phyloP scores from a whole-genome alignment of 164 flowering plant species.

The Berberis thunbergii region DNA sequence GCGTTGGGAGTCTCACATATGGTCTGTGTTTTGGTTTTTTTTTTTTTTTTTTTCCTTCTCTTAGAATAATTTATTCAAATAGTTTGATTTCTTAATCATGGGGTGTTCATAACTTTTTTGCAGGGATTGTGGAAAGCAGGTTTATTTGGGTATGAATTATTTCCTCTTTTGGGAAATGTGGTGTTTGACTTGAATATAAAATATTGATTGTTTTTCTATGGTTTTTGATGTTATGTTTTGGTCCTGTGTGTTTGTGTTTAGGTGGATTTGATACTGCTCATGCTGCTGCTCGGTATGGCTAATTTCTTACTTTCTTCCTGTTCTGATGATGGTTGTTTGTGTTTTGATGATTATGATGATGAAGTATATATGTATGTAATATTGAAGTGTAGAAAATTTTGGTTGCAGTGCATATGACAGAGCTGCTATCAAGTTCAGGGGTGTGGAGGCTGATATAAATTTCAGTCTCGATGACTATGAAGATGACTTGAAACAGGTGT shows the following conservation, averaged over 20 bases:
- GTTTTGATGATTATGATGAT: conserved; percentile 60
- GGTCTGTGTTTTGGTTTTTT: conserved; percentile 17
- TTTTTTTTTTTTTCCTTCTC: not conserved
- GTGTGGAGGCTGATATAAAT: conserved; percentile 10
- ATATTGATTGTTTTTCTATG: not conserved
- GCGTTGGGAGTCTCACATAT: conserved; percentile 59
- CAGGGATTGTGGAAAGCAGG: conserved; percentile 91
- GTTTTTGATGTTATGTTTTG: conserved; percentile 6
- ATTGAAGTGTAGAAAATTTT: not conserved
- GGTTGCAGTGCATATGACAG: conserved; percentile 10
- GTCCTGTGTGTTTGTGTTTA: conserved; percentile 15
- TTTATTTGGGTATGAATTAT: conserved; percentile 52
- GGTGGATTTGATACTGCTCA: conserved; percentile 90
- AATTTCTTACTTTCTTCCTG: not conserved
- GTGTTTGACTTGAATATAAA: not conserved
- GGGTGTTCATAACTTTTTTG: not conserved
- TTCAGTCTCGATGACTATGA: conserved; percentile 8
- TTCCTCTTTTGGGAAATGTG: not conserved
- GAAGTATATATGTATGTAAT: conserved; percentile 51
- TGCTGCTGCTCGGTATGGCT: conserved; percentile 66
- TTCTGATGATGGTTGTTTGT: not conserved
- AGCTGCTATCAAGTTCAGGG: conserved; percentile 10
- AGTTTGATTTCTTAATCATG: not conserved
- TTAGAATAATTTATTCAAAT: not conserved
- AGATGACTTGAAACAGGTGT: conserved; percentile 8